Percentiles rank a stretch among this genome's conserved stretches.
Evolutionary conservation across 2,329 filamentous ascomycete species (phyloP).

Genomic region (Chaetomium globosum): DNA sequence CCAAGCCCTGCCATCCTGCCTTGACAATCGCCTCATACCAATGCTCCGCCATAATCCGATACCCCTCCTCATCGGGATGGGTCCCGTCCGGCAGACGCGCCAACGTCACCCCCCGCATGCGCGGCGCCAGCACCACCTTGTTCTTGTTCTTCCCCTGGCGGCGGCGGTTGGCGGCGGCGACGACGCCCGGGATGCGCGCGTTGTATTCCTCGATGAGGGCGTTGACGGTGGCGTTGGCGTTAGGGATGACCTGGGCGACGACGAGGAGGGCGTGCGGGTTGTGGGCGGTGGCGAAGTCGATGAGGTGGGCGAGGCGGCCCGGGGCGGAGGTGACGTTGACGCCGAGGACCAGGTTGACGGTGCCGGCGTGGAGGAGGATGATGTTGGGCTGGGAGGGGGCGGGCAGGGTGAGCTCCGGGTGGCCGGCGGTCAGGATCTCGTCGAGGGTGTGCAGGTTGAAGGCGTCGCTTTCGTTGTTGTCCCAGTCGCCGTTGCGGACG

Average conservation of each 20-base stretch:
- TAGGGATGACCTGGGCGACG: background rate
- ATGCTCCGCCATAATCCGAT: background rate
- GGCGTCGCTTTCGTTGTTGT: constrained; percentile 7
- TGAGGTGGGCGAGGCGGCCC: background rate
- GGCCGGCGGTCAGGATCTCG: background rate
- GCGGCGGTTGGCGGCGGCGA: background rate
- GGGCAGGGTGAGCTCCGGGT: background rate
- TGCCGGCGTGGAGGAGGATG: background rate
- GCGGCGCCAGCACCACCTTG: background rate
- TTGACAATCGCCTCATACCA: constrained; percentile 1
- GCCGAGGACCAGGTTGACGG: background rate
- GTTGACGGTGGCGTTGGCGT: constrained; percentile 4
- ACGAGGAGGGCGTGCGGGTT: background rate
- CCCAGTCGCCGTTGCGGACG: background rate
- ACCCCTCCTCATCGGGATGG: background rate
- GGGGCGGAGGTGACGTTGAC: background rate
- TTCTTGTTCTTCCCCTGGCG: background rate
- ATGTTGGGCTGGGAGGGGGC: background rate
- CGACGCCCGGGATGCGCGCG: background rate
- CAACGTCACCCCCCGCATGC: background rate
- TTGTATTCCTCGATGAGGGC: background rate
- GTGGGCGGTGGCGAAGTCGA: background rate
- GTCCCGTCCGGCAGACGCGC: background rate
- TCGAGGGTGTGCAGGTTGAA: constrained; percentile 6
- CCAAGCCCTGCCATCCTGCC: background rate